phyloP scores from a whole-genome alignment of 108 stramenopile genomes.

The Fragilaria crotonensis region DNA sequence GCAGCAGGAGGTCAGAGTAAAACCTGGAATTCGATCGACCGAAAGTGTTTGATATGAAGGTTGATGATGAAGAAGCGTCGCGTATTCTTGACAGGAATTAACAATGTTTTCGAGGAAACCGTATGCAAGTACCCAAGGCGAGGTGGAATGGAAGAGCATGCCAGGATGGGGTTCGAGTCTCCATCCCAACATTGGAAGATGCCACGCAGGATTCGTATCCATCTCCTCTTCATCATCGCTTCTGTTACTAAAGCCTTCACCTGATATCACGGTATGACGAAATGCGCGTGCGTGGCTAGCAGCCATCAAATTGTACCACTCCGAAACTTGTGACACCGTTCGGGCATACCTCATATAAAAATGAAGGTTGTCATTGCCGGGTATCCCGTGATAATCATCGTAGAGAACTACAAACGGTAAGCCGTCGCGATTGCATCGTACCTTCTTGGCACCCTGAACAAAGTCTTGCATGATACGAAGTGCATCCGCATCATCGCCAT shows the following conservation, averaged over 20 bases:
- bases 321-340: not conserved
- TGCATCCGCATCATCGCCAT: not conserved
- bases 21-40: constrained; percentile 15
- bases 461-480: not conserved
- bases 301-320: not conserved
- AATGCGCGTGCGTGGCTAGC: not conserved
- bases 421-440: not conserved
- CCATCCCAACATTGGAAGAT: constrained; percentile 45
- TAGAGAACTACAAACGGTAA: not conserved
- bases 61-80: no score
- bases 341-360: not conserved
- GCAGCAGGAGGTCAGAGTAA: constrained; percentile 55
- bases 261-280: not conserved
- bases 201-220: not conserved
- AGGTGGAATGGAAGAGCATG: constrained; percentile 68
- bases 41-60: not conserved
- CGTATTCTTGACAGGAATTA: not conserved
- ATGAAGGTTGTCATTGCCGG: not conserved
- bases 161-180: constrained; percentile 69
- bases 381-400: not conserved
- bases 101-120: constrained; percentile 45
- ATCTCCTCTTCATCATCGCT: not conserved
- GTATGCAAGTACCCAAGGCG: constrained; percentile 53
- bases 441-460: not conserved
- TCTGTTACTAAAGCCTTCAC: not conserved